Base-by-base conservation (phyloP, 495 filamentous ascomycete genomes). In the Aspergillus leporis region DNA sequence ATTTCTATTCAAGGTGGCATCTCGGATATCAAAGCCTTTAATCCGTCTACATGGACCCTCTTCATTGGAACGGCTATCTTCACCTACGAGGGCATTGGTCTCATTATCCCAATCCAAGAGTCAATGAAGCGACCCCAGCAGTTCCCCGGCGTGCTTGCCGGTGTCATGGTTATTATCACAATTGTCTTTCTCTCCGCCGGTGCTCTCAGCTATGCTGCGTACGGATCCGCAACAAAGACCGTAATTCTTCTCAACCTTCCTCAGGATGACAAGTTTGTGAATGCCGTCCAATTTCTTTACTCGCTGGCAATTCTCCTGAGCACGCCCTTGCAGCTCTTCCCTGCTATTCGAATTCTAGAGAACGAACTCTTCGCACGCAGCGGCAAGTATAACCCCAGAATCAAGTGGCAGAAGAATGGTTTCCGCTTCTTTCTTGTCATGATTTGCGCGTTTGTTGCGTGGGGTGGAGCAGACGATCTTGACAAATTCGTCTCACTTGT, bases 31-130 rank as follows among this genome's bases (percentile, higher is more conserved):
- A 80, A 86, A 55, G 74, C 85, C 58, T 97, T 98, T 80, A 98
- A 98, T 75, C 74, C 85, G 4, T 81, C 86, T 21, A 85, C 89
- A 65, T 98, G 94, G 94, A 96, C 93, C 0, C 84, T 98, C 34
- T 97, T 98, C 72, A 97, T 98, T 65, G 94, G 94, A 62, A 98
- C 94, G 8, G 95, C 94, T 19, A 97, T 98, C 63, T 98, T 98
- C 78, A 98, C 94, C 5, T 98, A 97, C 62, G 94, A 98, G 68
- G 94, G 94, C 19, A 92, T 98, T 62, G 94, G 94, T 19, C 83
- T 98, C n/a, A 96, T 98, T 74, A 97, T 98, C 57, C 94, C 94
- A 3, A 98, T 98, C 57, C 95, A 98, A 74, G 91, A 94, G 67
- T 94, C 92, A 3, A 98, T 98, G 94, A 88, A 85, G 67, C 78